Base-by-base conservation (phyloP, 2,329 filamentous ascomycete genomes). In the Sporothrix brunneoviolacea region DNA sequence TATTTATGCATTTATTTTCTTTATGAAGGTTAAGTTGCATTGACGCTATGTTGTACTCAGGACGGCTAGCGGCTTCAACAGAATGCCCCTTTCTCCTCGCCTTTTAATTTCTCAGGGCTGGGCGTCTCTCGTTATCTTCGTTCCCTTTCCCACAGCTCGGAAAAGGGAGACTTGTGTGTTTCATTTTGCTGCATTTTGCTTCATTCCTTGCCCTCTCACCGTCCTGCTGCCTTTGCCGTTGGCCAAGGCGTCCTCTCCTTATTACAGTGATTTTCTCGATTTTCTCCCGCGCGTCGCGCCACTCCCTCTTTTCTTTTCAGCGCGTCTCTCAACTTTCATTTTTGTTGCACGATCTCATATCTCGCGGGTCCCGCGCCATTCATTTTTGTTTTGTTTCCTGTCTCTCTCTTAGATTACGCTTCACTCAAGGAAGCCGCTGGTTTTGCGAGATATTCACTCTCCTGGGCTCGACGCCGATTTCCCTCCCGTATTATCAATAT, bases 31-130 rank as follows among this genome's bases (percentile, higher is more conserved):
- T 36, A 36, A 45, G 32, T 45, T 27, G 32, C 42, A 45, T 45
- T 36, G 42, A 36, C 42, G 42, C 30, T 45, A 30, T 19, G 18
- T 44, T n/a, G 19, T 24, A 19, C 41, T 30, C 42, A 8, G 32
- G 42, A 36, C 22, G 42, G 42, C 42, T 45, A 45, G 42, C 42
- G 42, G 42, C 42, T 21, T 44, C 41, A 35, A n/a, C 32, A 21
- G 12, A 32, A 13, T 32, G 15, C 30, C 42, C 42, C 42, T 36
- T 45, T 45, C 30, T 35, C 32, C 19, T 16, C 19, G 35, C 8
- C 15, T n/a, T 16, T 37, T 19, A 12, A 7, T 35, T 12, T 30
- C n/a, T n/a, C n/a, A n/a, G n/a, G n/a, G n/a, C n/a, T n/a, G n/a
- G n/a, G n/a, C n/a, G n/a, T n/a, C n/a, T n/a, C n/a, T n/a, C n/a